Evolutionary conservation across 1,139 yeast genomes (phyloP), one percentile per base, ranked within the genome.

Genomic region (Geotrichum aggregatum): DNA sequence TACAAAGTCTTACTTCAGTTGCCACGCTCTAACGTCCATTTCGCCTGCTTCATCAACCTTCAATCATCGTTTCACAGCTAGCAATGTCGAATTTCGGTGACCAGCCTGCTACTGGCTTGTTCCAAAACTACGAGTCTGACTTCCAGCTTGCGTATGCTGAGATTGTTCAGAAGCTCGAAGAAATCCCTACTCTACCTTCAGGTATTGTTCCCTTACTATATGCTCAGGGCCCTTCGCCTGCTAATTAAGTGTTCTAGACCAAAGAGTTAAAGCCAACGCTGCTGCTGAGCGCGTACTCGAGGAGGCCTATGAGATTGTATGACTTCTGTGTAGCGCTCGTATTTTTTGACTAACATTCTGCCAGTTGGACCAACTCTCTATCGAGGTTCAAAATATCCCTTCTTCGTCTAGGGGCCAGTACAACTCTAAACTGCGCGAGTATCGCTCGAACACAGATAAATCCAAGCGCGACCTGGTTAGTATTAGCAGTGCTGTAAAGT

Each of bases 311-410:
- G 95, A 87, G 65, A 76, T 86, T 50, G 73, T 72, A 61, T 52
- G 73, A 59, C 21, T 21, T 19, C 24, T 7, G n/a, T n/a, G n/a
- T n/a, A n/a, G n/a, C n/a, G n/a, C n/a, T n/a, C 11, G 14, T 16
- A 11, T 21, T 21, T 10, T 35, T 13, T 2, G n/a, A 19, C 47
- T 48, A 42, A 48, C 42, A 10, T 28, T 30, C 11, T 22, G 31
- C 19, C 48, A 69, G 61, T 72, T 86, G 46, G 95, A 87, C 63
- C 94, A 88, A 61, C 81, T 88, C 82, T 77, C 79, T 34, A 75
- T 87, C 40, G 96, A 87, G 64, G 85, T 87, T 1, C 92, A 85
- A 65, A 84, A 83, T 62, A 76, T 88, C 50, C 88, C 95, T 4
- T 81, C 89, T 1, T 78, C 77, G 46, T 77, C 81, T 58, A 73